Evolutionary conservation across 202 grass and related monocot species (phyloP).

Genomic region (Carex arenaria): DNA sequence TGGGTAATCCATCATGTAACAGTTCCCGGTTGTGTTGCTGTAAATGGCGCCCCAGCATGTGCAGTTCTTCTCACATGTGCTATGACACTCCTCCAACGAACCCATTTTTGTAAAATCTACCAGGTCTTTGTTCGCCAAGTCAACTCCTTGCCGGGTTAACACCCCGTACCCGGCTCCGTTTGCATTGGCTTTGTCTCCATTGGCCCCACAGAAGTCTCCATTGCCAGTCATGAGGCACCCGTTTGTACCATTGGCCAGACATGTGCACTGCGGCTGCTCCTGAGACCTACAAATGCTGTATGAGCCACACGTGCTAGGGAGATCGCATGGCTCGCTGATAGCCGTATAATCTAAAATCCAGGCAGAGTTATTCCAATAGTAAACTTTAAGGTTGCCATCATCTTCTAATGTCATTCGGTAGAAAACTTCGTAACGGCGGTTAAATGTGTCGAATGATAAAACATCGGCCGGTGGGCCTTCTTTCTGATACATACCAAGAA

Average conservation of each 20-base stretch:
- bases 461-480: slow-evolving; percentile 52
- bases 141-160: slow-evolving; percentile 48
- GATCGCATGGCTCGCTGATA: slow-evolving; percentile 52
- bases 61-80: slow-evolving; percentile 70
- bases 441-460: slow-evolving; percentile 79
- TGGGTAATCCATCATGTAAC: slow-evolving; percentile 85
- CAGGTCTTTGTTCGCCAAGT: slow-evolving; percentile 62
- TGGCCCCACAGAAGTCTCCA: slow-evolving; percentile 34
- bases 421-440: slow-evolving; percentile 36
- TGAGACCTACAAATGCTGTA: slow-evolving; percentile 50
- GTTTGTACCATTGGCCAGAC: slow-evolving; percentile 45
- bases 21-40: slow-evolving; percentile 58
- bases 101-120: slow-evolving; percentile 31
- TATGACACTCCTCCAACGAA: slow-evolving; percentile 70
- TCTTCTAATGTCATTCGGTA: slow-evolving; percentile 80
- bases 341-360: slow-evolving; percentile 63
- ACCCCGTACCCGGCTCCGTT: slow-evolving; percentile 27
- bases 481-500: slow-evolving; percentile 83
- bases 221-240: slow-evolving; percentile 28
- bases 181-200: slow-evolving; percentile 30
- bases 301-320: slow-evolving; percentile 61
- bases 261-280: slow-evolving; percentile 38
- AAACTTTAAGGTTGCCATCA: slow-evolving; percentile 68
- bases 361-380: slow-evolving; percentile 59
- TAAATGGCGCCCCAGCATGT: slow-evolving; percentile 85